Evolutionary conservation across 75 land plant species (phyloP).

Genomic region (Sequoiadendron giganteum): DNA sequence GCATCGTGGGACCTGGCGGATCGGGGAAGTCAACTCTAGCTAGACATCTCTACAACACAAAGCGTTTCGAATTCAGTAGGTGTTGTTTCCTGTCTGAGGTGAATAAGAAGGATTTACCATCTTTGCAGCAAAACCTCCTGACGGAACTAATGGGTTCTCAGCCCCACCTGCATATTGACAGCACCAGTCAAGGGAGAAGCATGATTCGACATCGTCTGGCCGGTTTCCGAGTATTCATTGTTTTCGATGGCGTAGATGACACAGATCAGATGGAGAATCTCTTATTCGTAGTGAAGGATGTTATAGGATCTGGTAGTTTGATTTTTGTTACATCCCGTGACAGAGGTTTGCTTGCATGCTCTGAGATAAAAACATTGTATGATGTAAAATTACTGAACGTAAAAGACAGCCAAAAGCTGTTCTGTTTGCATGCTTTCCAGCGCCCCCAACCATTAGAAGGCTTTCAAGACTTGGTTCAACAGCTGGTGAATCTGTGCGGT

Average conservation of each 20-base stretch:
- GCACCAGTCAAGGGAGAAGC: too few relatives aligned
- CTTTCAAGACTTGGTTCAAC: not conserved
- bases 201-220: too few relatives aligned
- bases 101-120: not conserved
- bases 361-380: not conserved
- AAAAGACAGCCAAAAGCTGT: not conserved
- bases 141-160: not conserved
- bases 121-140: not conserved
- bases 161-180: not conserved
- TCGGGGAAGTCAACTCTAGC: not conserved
- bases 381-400: not conserved
- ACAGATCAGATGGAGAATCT: too few relatives aligned
- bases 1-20: not conserved
- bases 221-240: too few relatives aligned
- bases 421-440: not conserved
- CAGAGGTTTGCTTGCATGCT: not conserved
- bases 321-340: too few relatives aligned
- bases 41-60: not conserved
- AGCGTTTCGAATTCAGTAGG: not conserved
- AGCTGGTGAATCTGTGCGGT: not conserved
- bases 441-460: not conserved
- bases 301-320: too few relatives aligned
- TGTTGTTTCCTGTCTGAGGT: not conserved
- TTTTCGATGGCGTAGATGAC: too few relatives aligned
- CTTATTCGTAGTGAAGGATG: too few relatives aligned